phyloP scores from a whole-genome alignment of 495 filamentous ascomycete species.

The Neurospora intermedia region DNA sequence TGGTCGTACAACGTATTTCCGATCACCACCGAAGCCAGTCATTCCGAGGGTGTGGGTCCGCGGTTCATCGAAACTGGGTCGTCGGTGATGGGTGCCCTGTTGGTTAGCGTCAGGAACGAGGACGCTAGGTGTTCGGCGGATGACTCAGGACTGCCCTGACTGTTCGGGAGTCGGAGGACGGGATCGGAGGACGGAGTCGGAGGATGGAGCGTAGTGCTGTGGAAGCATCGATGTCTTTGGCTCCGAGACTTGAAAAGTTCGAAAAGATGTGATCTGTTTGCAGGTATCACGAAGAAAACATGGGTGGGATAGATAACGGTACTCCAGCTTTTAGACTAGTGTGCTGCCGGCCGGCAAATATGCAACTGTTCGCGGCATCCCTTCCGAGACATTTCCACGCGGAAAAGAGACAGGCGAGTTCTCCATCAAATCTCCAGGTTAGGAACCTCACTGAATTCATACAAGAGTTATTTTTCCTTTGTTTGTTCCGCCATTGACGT shows the following conservation, averaged over 20 bases:
- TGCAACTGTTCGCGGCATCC: neutral
- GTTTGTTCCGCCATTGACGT: neutral
- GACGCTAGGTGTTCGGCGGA: neutral
- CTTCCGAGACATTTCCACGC: neutral
- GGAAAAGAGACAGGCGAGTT: neutral
- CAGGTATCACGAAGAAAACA: neutral
- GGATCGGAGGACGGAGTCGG: no score
- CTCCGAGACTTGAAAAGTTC: no score
- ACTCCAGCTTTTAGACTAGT: no score
- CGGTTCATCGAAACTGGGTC: neutral
- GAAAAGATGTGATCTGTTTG: neutral
- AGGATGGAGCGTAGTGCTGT: no score
- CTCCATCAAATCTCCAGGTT: neutral
- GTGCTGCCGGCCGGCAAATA: neutral
- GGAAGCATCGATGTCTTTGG: no score
- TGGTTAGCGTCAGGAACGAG: neutral
- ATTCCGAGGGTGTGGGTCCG: neutral
- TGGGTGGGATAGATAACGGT: neutral
- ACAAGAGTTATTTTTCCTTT: neutral
- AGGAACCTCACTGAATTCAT: neutral
- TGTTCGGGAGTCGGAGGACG: neutral
- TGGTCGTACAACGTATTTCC: neutral
- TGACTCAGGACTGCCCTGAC: neutral
- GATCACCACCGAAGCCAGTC: neutral
- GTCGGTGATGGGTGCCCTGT: neutral